A percentile compares a stretch with the other conserved stretches of the same genome.
Evolutionary conservation across 2,329 filamentous ascomycete species (phyloP).

Genomic region (Drechslerella dactyloides): DNA sequence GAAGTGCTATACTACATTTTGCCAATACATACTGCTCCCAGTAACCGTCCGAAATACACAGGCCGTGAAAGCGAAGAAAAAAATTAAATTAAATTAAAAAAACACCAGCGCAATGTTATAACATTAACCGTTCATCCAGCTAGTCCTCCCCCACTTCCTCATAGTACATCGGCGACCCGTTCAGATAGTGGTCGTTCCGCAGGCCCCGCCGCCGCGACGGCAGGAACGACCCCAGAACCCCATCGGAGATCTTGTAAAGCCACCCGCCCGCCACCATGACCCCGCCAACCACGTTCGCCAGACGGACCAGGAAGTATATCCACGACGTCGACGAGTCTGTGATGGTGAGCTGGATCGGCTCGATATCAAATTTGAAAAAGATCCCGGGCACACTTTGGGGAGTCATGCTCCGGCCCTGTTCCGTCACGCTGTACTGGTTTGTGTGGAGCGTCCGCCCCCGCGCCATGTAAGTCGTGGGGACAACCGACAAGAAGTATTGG

Average conservation of each 20-base stretch:
- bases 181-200: constrained; percentile 45
- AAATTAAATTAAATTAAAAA: too few relatives aligned
- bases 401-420: constrained; percentile 74
- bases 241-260: constrained; percentile 84
- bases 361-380: constrained; percentile 99
- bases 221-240: constrained; percentile 62
- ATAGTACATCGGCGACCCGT: constrained; percentile 48
- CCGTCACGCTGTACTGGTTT: constrained; percentile 97
- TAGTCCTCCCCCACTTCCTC: constrained; percentile 43
- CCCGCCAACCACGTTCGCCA: constrained; percentile 89
- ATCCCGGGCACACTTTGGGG: constrained; percentile 81
- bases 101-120: too few relatives aligned
- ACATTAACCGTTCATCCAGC: too few relatives aligned
- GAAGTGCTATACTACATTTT: too few relatives aligned
- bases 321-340: constrained; percentile 80
- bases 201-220: constrained; percentile 39
- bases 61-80: too few relatives aligned
- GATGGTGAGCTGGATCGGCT: constrained; percentile 87
- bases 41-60: too few relatives aligned
- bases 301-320: constrained; percentile 75
- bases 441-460: constrained; percentile 75
- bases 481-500: constrained; percentile 95
- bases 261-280: constrained; percentile 93
- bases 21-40: too few relatives aligned
- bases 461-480: constrained; percentile 89